Percentiles rank a stretch among this genome's conserved stretches.
These are phyloP conservation scores for Astragalus glycyphyllos DNA, from an alignment of 306 rosid species.

Conservation along the genomic window DNA sequence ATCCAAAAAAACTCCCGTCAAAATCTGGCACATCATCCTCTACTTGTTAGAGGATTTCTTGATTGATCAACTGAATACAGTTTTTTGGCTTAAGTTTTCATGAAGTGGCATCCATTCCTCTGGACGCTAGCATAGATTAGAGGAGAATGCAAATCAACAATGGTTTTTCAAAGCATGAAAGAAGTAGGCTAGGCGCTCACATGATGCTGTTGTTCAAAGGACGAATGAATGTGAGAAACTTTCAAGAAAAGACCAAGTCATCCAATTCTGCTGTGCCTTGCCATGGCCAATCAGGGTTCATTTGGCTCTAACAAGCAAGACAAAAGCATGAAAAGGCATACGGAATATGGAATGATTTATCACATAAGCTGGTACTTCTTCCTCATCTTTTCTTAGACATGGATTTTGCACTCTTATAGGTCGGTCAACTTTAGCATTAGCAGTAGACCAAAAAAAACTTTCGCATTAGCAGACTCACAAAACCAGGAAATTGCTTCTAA, in stretches of 20 bases:
- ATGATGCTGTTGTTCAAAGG: not conserved
- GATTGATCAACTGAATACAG: constrained; percentile 12
- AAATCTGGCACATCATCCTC: not conserved
- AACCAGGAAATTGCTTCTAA: constrained; percentile 16
- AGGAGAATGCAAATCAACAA: constrained; percentile 12
- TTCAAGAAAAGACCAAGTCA: constrained; percentile 3
- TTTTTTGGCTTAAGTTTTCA: constrained; percentile 5
- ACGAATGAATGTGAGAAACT: constrained; percentile 1
- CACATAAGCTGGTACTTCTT: constrained; percentile 4
- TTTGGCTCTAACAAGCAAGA: constrained; percentile 3
- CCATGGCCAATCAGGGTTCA: not conserved
- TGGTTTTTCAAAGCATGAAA: not conserved
- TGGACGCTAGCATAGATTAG: not conserved
- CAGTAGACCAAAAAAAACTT: too few species aligned
- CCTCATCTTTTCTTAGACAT: not conserved
- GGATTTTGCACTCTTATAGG: not conserved
- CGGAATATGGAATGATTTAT: not conserved
- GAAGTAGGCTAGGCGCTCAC: not conserved
- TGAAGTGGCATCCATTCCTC: not conserved
- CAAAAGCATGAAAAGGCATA: not conserved
- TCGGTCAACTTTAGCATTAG: not conserved
- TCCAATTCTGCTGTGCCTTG: not conserved
- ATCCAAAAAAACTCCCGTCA: not conserved
- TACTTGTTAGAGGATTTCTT: not conserved
- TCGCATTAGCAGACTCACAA: not conserved